Percentiles rank a stretch among this genome's conserved stretches.
These are phyloP conservation scores for Oryza meridionalis DNA, from an alignment of 176 grass and related monocot genomes.

Conservation along the genomic window DNA sequence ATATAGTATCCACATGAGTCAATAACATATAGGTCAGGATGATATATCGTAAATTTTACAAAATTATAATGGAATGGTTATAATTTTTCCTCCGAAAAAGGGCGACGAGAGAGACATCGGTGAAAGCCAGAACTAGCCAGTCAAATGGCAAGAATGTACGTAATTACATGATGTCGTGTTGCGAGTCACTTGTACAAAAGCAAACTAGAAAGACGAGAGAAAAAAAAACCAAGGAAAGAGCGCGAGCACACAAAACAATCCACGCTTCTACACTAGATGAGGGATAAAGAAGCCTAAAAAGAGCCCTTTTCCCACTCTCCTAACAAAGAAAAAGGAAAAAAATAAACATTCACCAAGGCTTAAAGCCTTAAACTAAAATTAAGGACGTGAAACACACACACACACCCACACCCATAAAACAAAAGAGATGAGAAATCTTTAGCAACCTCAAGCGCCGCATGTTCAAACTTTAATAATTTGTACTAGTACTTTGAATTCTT, in stretches of 20 bases:
- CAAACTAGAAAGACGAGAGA: neutral
- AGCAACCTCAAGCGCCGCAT: neutral
- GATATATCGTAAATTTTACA: too few species aligned
- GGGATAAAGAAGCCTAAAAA: conserved; percentile 51
- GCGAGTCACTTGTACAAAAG: conserved; percentile 25
- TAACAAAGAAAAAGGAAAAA: neutral
- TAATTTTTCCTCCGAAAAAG: too few species aligned
- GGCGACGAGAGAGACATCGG: too few species aligned
- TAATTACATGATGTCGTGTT: conserved; percentile 38
- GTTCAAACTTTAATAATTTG: neutral
- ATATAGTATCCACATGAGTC: too few species aligned
- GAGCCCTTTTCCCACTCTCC: conserved; percentile 52
- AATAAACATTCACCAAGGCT: neutral
- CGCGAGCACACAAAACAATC: conserved; percentile 32
- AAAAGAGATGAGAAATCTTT: neutral
- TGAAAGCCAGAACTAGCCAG: neutral
- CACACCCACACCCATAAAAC: conserved; percentile 6
- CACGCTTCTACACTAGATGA: conserved; percentile 28
- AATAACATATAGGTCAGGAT: too few species aligned
- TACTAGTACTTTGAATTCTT: neutral
- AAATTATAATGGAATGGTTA: too few species aligned
- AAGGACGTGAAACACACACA: conserved; percentile 22
- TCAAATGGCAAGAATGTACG: conserved; percentile 35
- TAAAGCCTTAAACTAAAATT: conserved; percentile 17
- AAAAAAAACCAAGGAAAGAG: neutral